Percentiles rank a stretch among this genome's conserved stretches.
phyloP scores from a whole-genome alignment of 495 filamentous ascomycete genomes.

The Ramalina peruviana region DNA sequence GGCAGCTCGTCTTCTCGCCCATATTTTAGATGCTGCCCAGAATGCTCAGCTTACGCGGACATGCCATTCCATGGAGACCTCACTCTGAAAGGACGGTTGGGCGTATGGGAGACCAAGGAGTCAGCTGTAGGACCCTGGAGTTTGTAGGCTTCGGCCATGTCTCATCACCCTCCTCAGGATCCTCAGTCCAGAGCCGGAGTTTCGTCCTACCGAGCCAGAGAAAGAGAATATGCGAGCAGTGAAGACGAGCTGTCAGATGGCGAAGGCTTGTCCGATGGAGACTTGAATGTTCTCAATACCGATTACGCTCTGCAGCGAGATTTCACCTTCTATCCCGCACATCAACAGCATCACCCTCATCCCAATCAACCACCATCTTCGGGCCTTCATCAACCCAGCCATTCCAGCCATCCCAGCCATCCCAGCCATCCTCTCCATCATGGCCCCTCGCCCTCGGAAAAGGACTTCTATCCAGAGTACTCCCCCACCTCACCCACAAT shows the following conservation, averaged over 20 bases:
- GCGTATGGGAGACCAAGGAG: too few species aligned
- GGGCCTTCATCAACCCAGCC: background rate
- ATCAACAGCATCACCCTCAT: background rate
- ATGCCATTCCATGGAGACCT: too few species aligned
- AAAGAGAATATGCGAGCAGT: background rate
- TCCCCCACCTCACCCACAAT: background rate
- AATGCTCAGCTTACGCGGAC: too few species aligned
- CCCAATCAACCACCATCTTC: background rate
- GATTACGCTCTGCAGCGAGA: slow-evolving; percentile 9
- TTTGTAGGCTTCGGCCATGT: too few species aligned
- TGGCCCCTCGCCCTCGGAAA: slow-evolving; percentile 4
- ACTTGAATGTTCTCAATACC: slow-evolving; percentile 9
- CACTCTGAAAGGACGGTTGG: too few species aligned
- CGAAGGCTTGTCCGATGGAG: slow-evolving; percentile 6
- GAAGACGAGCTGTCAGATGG: slow-evolving; percentile 4
- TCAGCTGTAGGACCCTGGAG: too few species aligned
- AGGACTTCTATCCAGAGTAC: background rate
- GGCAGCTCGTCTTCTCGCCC: too few species aligned
- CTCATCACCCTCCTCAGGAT: too few species aligned
- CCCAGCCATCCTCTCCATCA: background rate
- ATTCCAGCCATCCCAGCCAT: too few species aligned
- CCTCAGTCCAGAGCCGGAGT: too few species aligned
- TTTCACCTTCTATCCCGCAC: slow-evolving; percentile 3
- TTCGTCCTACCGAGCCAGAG: background rate
- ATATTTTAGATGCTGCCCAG: too few species aligned